Evolutionary conservation across 2,329 filamentous ascomycete species (phyloP).

Genomic region (Cladosporium sp.): DNA sequence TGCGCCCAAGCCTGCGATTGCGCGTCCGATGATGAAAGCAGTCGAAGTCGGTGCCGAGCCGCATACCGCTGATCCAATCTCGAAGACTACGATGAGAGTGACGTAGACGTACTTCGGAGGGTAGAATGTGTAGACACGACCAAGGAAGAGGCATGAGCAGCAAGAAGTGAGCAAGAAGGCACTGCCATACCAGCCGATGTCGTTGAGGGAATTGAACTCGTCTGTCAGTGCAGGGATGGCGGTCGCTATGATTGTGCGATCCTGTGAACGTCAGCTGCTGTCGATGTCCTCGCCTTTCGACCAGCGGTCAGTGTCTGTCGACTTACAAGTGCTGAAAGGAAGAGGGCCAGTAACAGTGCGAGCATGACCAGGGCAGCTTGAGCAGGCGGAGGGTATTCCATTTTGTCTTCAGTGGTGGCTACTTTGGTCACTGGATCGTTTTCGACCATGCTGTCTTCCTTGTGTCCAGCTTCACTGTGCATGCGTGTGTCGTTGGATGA

Average conservation of each 20-base stretch:
- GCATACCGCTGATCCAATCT: conserved; percentile 55
- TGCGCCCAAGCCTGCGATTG: conserved; percentile 38
- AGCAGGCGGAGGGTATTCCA: conserved; percentile 18
- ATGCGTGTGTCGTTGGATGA: not conserved
- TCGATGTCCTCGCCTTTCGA: not conserved
- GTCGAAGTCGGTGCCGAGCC: conserved; percentile 36
- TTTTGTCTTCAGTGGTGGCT: not conserved
- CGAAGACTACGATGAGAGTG: conserved; percentile 43
- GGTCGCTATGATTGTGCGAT: conserved; percentile 33
- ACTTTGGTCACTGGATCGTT: not conserved
- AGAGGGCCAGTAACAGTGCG: conserved; percentile 24
- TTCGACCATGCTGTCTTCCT: not conserved
- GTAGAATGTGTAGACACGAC: conserved; percentile 46
- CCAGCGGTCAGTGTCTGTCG: not conserved
- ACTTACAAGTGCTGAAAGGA: conserved; percentile 23
- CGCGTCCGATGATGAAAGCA: conserved; percentile 39
- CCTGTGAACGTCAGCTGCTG: conserved; percentile 6
- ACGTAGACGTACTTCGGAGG: conserved; percentile 36
- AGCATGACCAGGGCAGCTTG: conserved; percentile 21
- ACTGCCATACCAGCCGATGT: conserved; percentile 38
- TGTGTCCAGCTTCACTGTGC: not conserved
- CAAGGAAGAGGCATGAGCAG: conserved; percentile 43
- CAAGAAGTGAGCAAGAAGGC: conserved; percentile 43
- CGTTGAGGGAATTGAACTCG: conserved; percentile 37
- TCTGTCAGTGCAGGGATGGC: conserved; percentile 38